Conservation (phyloP, 306 rosid genomes). For the Vigna radiata region DNA sequence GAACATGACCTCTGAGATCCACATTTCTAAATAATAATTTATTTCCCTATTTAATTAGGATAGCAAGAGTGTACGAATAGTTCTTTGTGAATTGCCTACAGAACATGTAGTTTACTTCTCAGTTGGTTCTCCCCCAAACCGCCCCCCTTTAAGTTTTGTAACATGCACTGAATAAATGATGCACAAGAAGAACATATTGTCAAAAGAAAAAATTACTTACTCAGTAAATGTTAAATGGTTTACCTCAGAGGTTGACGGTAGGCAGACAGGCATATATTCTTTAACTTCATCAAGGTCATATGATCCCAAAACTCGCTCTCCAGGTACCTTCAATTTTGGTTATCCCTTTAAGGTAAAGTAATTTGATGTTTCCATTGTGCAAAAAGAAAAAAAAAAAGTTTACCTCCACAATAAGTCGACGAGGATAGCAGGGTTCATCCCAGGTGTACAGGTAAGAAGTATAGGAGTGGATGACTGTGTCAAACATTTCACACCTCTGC, state of each 20-base stretch:
- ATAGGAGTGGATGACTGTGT: conserved; percentile 77
- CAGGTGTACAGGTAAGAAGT: conserved; percentile 83
- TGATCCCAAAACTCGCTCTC: conserved; percentile 86
- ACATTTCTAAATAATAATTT: neutral
- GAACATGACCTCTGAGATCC: neutral
- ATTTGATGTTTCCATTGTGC: conserved; percentile 26
- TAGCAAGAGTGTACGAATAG: too few relatives aligned
- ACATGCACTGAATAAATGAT: neutral
- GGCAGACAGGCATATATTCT: conserved; percentile 69
- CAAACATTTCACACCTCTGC: conserved; percentile 87
- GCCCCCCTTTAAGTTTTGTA: neutral
- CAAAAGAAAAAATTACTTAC: neutral
- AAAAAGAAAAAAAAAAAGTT: neutral
- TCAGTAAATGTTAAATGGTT: conserved; percentile 27
- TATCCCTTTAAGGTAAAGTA: conserved; percentile 40
- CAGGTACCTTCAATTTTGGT: conserved; percentile 73
- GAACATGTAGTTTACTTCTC: neutral
- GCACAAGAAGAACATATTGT: conserved; percentile 17
- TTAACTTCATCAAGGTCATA: conserved; percentile 87
- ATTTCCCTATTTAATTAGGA: neutral
- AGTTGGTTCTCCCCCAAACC: neutral
- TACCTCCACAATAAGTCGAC: conserved; percentile 91
- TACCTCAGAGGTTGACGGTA: conserved; percentile 88
- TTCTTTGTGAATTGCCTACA: too few relatives aligned
- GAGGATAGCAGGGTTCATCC: conserved; percentile 97